Evolutionary conservation across 192 early-diverging fungal genomes (phyloP).

Genomic region (Coemansia sp.): DNA sequence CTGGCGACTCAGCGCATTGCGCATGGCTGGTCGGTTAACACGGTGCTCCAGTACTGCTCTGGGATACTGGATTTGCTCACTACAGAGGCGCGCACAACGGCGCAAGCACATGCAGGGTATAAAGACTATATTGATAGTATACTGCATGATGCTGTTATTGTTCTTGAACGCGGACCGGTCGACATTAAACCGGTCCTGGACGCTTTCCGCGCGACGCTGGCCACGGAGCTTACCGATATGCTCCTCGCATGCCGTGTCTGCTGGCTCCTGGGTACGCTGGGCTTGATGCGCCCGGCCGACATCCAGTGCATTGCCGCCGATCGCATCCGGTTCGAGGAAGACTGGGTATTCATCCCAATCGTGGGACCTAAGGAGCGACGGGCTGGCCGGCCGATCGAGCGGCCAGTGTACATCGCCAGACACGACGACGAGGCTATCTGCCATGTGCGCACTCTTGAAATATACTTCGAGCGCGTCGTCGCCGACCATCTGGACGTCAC

Average conservation of each 20-base stretch:
- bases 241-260: background rate
- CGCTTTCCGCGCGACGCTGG: background rate
- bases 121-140: no score
- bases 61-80: background rate
- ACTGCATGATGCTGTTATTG: background rate
- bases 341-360: background rate
- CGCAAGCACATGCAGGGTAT: background rate
- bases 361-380: background rate
- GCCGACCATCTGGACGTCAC: background rate
- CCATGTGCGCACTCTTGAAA: no score
- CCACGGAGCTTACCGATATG: background rate
- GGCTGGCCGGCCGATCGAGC: no score
- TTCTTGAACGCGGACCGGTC: background rate
- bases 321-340: background rate
- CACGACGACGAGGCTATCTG: no score
- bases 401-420: no score
- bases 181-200: background rate
- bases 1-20: background rate
- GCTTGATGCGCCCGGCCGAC: background rate
- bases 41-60: background rate
- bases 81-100: background rate
- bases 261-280: background rate
- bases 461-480: background rate
- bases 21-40: no score
- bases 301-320: constrained; percentile 1